Base-by-base conservation (phyloP, 805 yeast genomes). In the Candida dendrica region DNA sequence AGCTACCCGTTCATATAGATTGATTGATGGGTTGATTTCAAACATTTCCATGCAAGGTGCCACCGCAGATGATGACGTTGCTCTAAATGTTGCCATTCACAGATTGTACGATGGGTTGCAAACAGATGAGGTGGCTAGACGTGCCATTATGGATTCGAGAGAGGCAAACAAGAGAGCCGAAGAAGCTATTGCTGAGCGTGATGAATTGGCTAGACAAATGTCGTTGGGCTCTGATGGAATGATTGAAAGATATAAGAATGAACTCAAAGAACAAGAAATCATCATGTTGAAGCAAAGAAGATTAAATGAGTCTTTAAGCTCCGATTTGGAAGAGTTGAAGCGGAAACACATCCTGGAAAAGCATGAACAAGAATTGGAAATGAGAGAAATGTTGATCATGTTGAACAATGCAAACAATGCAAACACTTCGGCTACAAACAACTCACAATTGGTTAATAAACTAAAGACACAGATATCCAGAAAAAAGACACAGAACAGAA, bases 61-160 rank as follows among this genome's bases (percentile, higher is more conserved):
- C 53, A 60, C 73, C 11, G 61, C 60, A 52, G 62, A 61, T 39
- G 72, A 72, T 44, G 84, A 80, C 38, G 69, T 80, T n/a, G 78
- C 86, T 14, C 71, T 87, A 48, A 85, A 83, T 41, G 77, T 84
- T 38, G 86, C 95, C 1, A 79, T 90, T 30, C 88, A 85, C 53
- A 69, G 79, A 42, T 66, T 91, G 37, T 69, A 78, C 44, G 80
- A 87, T 35, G 73, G 84, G 22, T 69, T 90, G 55, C 80, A 81
- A 50, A 85, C 96, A 0, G 96, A 91, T 58, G 95, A 87, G 41
- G 81, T 82, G 63, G 95, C 95, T 11, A 70, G 79, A 40, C 72
- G 84, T 45, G 95, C 96, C 46, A 72, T 67, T 42, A 57, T 55
- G 42, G 88, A 75, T 42, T 69, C 80, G 31, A 71, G 72, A 52